Base-by-base conservation (phyloP, 2,329 filamentous ascomycete species). In the Laburnicola sp. region DNA sequence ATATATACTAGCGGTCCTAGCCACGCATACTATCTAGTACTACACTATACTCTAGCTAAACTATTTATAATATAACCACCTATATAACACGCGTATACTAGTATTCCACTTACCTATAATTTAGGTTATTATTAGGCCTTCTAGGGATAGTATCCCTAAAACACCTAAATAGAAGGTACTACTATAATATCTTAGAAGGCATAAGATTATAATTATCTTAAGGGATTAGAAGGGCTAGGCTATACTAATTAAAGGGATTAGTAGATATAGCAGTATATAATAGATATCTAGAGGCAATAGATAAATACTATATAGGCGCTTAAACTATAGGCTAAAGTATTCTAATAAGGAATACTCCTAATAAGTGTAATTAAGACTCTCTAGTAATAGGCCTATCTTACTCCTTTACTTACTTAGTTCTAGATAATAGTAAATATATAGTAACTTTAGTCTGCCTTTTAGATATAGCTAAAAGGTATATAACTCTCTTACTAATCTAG, bases 381-480 rank as follows among this genome's bases (percentile, higher is more conserved):
- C 50, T 70, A 57, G 56, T 77, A 70, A 32, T 70, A 78, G 51
- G 66, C 73, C 9, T 72, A 70, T 43, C 65, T 82, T 36, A 69
- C 68, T 8, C 78, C 70, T 36, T 71, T 70, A 23, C 64, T 83
- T 10, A 72, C 64, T 40, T 74, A 70, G 35, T 69, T 83, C 23
- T 73, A 75, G 28, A 42, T 45, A 45, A 76, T 75, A 60, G 71
- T 78, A 3, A 72, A 80, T 43, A 63, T 65, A 11, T 75, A 78
- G 34, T 64, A 82, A 28, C 56, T 81, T 22, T 74, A 74, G 34
- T 75, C 74, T 16, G 70, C 74, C 9, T 76, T 85, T 30, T 64
- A 66, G 6, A 69, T 74, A 16, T 86, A 84, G 83, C 72, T 75
- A 10, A 68, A 74, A 23, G 77, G 67, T 21, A 50, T 68, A 58